These are phyloP conservation scores for Polygonum maritimum DNA, from an alignment of 148 eudicot genomes.

Conservation along the genomic window DNA sequence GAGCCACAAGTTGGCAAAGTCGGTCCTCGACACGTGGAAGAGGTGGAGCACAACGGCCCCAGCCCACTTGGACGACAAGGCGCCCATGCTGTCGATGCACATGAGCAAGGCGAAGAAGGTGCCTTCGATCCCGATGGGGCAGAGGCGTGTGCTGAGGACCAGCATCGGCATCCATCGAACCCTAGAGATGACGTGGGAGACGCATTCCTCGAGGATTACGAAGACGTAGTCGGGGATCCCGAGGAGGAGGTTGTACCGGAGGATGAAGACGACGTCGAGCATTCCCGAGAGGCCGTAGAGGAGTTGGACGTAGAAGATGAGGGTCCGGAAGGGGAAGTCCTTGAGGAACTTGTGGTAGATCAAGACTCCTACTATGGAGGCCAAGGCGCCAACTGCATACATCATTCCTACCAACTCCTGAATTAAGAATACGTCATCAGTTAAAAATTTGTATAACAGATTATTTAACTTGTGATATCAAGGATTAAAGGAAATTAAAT, in stretches of 20 bases:
- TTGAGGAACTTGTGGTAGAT: slow-evolving; percentile 48
- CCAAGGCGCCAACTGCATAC: slow-evolving; percentile 46
- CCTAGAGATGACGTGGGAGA: slow-evolving; percentile 24
- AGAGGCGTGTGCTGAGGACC: slow-evolving; percentile 43
- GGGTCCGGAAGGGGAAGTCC: slow-evolving; percentile 31
- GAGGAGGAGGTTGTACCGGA: slow-evolving; percentile 41
- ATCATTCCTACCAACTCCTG: slow-evolving; percentile 59
- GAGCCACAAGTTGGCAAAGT: slow-evolving; percentile 49
- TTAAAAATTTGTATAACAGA: no score
- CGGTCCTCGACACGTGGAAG: slow-evolving; percentile 46
- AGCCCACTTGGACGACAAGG: slow-evolving; percentile 36
- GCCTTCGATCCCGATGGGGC: slow-evolving; percentile 61
- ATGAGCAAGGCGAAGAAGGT: slow-evolving; percentile 55
- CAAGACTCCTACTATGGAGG: slow-evolving; percentile 46
- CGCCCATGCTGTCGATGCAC: slow-evolving; percentile 60
- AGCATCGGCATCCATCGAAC: slow-evolving; percentile 67
- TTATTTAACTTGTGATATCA: background rate
- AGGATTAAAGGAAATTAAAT: background rate
- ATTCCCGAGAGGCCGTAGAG: slow-evolving; percentile 38
- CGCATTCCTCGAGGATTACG: slow-evolving; percentile 44
- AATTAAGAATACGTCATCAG: no score
- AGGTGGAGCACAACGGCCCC: slow-evolving; percentile 47
- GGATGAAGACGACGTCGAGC: slow-evolving; percentile 54
- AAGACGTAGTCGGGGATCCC: slow-evolving; percentile 54
- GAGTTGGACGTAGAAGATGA: slow-evolving; percentile 49